A percentile compares a stretch with the other conserved stretches of the same genome.
These are phyloP conservation scores for Erysimum pusillum DNA, from an alignment of 441 rosid genomes.

Conservation along the genomic window DNA sequence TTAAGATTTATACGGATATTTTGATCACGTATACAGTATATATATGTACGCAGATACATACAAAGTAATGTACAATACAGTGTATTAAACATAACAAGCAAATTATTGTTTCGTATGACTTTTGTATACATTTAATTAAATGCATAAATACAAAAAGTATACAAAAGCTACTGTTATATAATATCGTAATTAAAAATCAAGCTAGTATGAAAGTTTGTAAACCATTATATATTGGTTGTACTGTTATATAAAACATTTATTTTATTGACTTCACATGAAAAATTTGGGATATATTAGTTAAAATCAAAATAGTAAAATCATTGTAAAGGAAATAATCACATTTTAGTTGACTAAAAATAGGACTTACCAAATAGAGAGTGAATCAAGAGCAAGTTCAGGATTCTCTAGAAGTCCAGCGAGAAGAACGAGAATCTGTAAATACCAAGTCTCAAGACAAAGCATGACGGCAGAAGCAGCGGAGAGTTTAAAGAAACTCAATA, in stretches of 20 bases:
- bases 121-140: no score
- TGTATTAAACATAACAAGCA: background rate
- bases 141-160: background rate
- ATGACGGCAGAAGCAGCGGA: slow-evolving; percentile 75
- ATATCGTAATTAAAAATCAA: no score
- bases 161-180: no score
- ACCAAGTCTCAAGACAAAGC: slow-evolving; percentile 75
- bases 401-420: slow-evolving; percentile 68
- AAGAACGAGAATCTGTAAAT: slow-evolving; percentile 67
- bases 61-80: background rate
- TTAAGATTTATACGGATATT: background rate
- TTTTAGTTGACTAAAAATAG: background rate
- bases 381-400: slow-evolving; percentile 67
- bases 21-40: slow-evolving; percentile 2
- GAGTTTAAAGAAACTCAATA: slow-evolving; percentile 57
- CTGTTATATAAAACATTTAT: no score
- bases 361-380: slow-evolving; percentile 69
- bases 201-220: no score
- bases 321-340: background rate
- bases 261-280: no score
- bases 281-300: no score
- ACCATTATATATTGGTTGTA: no score
- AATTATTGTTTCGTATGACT: background rate
- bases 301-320: background rate
- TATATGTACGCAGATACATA: background rate